Base-by-base conservation (phyloP, 352 stramenopile genomes). In the Phytophthora meadii region DNA sequence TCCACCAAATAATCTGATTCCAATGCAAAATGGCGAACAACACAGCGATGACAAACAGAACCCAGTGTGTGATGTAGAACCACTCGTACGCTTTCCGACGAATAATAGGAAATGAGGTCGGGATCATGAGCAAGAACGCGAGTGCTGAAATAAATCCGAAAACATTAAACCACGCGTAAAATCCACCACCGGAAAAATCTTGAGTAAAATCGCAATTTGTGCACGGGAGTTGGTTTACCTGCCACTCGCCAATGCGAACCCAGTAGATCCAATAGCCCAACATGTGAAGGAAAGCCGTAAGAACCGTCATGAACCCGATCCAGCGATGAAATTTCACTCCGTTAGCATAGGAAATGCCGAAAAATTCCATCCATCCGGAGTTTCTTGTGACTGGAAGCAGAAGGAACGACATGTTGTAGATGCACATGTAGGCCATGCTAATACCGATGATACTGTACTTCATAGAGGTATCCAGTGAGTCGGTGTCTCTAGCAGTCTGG, bases 1-100 rank as follows among this genome's bases (percentile, higher is more conserved):
- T 42, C 37, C 37, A 42, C 37, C 37, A 42, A 8, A 42, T 42
- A 42, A 42, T 42, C 37, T 42, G 37, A 42, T 42, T 42, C 37
- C 37, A 42, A 19, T 42, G 37, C 14, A 42, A n/a, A 42, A 42
- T 42, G n/a, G 37, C 37, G 37, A 42, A 42, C 37, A 42, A 15
- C 14, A 42, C 37, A 19, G 37, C 37, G 7, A 42, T 19, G 3
- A 6, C 37, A 42, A 42, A 42, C 5, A 42, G 37, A 42, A 42
- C 37, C 37, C 37, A 42, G 14, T 42, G 37, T 10, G 37, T 42
- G 37, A 42, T 42, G 37, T 42, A 42, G 37, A 42, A 42, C 37
- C 37, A 42, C 22, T 42, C 37, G n/a, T 42, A 42, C 10, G 5
- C 15, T 19, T 42, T 42, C 5, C 37, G 37, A 22, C 37, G 37